These are phyloP conservation scores for Fraxinus greggii DNA, from an alignment of 305 asterid species.

Conservation along the genomic window DNA sequence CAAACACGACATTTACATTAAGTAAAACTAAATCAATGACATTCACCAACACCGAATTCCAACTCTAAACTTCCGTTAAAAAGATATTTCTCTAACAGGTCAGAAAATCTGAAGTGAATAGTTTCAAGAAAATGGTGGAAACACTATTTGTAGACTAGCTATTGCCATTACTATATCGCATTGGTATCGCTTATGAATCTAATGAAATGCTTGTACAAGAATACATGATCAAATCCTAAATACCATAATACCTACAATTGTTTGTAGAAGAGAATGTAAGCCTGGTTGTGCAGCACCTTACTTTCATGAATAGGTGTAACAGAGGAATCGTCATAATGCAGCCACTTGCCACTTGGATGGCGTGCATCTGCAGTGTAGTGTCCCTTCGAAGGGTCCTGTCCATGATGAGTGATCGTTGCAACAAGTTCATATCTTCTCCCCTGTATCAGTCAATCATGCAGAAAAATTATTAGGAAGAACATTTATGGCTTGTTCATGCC, in stretches of 20 bases:
- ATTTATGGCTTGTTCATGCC: background rate
- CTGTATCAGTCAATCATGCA: conserved; percentile 30
- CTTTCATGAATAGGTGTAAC: conserved; percentile 53
- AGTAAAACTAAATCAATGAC: background rate
- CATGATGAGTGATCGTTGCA: conserved; percentile 82
- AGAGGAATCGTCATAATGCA: conserved; percentile 71
- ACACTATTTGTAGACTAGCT: conserved; percentile 19
- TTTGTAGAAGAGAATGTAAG: conserved; percentile 75
- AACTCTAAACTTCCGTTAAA: background rate
- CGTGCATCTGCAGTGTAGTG: conserved; percentile 84
- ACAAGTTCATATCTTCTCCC: conserved; percentile 65
- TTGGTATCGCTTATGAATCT: conserved; percentile 26
- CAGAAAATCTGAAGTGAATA: conserved; percentile 9
- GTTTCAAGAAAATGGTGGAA: conserved; percentile 2
- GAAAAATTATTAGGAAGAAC: background rate
- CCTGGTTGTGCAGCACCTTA: conserved; percentile 77
- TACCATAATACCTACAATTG: conserved; percentile 47
- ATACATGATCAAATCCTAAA: conserved; percentile 21
- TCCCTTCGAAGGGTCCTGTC: conserved; percentile 79
- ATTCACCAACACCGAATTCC: background rate
- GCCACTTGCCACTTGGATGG: conserved; percentile 71
- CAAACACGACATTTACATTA: background rate
- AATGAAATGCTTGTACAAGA: conserved; percentile 40
- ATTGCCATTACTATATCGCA: conserved; percentile 19
- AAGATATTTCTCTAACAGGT: background rate